Percentiles rank a stretch among this genome's conserved stretches.
Evolutionary conservation across 305 asterid species (phyloP).

Genomic region (Salvia sclarea): DNA sequence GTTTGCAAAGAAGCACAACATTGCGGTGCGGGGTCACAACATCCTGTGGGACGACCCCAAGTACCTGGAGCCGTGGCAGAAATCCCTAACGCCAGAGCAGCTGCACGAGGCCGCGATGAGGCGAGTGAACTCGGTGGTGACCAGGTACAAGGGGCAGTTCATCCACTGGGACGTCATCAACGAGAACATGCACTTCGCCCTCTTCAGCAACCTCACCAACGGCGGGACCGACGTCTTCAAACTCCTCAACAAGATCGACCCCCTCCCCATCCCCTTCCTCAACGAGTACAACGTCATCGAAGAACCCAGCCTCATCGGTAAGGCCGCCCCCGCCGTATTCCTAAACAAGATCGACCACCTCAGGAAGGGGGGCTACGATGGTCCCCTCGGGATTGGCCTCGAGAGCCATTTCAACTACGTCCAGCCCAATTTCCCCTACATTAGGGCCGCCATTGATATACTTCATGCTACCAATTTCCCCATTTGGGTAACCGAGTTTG

Average conservation of each 20-base stretch:
- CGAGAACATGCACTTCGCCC: constrained; percentile 53
- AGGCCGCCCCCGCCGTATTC: constrained; percentile 36
- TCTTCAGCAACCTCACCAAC: constrained; percentile 37
- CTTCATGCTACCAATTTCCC: constrained; percentile 52
- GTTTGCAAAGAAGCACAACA: constrained; percentile 31
- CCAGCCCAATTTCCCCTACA: constrained; percentile 43
- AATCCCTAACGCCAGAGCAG: constrained; percentile 30
- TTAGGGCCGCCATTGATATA: constrained; percentile 54
- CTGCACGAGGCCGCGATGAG: constrained; percentile 26
- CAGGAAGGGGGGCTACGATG: constrained; percentile 38
- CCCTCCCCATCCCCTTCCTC: constrained; percentile 41
- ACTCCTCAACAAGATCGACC: constrained; percentile 32
- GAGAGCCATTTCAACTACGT: constrained; percentile 50
- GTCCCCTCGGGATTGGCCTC: constrained; percentile 64
- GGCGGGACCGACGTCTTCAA: constrained; percentile 8
- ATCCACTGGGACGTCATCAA: constrained; percentile 79
- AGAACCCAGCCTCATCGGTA: not conserved
- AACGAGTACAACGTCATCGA: constrained; percentile 69
- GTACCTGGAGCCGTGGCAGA: constrained; percentile 42
- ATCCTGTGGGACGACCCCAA: constrained; percentile 59
- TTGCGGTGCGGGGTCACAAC: constrained; percentile 66
- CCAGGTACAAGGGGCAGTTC: constrained; percentile 47
- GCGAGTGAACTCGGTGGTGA: constrained; percentile 41
- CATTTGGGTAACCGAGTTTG: constrained; percentile 75
- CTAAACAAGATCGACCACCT: constrained; percentile 40